Conservation (phyloP, 1,284 basidiomycete genomes). For the Agaricales sp. region DNA sequence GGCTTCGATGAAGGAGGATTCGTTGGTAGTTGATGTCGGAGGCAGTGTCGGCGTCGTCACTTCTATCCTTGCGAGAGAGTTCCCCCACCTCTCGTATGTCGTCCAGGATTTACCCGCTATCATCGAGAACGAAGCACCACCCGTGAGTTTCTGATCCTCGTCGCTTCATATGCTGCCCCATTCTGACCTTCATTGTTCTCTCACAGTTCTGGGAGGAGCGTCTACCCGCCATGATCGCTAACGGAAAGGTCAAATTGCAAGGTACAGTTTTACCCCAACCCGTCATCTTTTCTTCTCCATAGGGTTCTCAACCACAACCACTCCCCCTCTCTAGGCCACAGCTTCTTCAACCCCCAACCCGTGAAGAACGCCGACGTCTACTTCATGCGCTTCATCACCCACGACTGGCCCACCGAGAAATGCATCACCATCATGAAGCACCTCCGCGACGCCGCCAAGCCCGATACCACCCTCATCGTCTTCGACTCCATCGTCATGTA, state of each 20-base stretch:
- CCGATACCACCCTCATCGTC: conserved; percentile 17
- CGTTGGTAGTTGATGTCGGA: conserved; percentile 19
- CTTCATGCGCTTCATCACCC: conserved; percentile 16
- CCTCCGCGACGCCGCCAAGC: conserved; percentile 14
- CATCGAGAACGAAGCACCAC: conserved; percentile 12
- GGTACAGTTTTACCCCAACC: conserved; percentile 4
- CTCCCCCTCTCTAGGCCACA: conserved; percentile 12
- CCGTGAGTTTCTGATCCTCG: conserved; percentile 7
- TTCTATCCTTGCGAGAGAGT: conserved; percentile 12
- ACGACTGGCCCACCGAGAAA: conserved; percentile 18
- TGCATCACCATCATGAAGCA: conserved; percentile 15
- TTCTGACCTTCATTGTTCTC: neutral
- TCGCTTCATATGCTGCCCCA: neutral
- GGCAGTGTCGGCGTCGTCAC: conserved; percentile 16
- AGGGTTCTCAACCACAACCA: neutral
- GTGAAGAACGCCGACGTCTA: conserved; percentile 15
- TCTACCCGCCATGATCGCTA: neutral
- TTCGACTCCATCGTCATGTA: conserved; percentile 13
- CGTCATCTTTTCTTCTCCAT: neutral
- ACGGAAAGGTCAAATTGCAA: conserved; percentile 10
- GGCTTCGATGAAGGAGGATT: conserved; percentile 9
- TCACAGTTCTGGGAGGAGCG: neutral
- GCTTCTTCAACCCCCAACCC: conserved; percentile 19
- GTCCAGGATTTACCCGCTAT: conserved; percentile 19
- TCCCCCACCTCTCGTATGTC: conserved; percentile 16